Evolutionary conservation across 2,329 filamentous ascomycete species (phyloP), one percentile per base, ranked within the genome.

Genomic region (Botrytis medusae): DNA sequence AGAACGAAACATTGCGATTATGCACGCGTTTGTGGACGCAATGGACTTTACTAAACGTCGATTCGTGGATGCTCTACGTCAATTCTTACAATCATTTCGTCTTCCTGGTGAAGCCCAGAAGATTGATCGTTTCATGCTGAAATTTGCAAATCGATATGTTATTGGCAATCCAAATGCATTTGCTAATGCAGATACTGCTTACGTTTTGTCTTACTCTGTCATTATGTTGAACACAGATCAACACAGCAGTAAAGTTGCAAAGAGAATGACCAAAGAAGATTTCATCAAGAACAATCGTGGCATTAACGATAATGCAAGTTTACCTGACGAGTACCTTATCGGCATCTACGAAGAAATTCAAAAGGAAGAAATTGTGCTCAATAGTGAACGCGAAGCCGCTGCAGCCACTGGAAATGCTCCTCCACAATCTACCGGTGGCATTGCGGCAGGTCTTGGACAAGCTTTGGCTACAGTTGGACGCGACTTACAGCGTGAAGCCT

Each of bases 271-370:
- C 40, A 94, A 94, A 77, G 93, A 97, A 75, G 97, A 99, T 77
- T 99, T 99, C 81, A 97, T 99, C 85, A 98, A 97, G 85, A 99
- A 99, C 84, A 99, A 99, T 82, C 87, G 96, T 42, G 96, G 96
- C 73, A 99, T 99, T 85, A 98, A 99, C 83, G 96, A 99, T 83
- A 95, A 93, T 77, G 92, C 94, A 44, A 93, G 98, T 84, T 84
- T 99, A 74, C 96, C 97, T 0, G 91, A 97, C 68, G 96, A 99
- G 54, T 99, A 99, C 80, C 89, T 99, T 2, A 87, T 89, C 42
- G 89, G 87, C 9, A 98, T 99, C 71, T 99, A 91, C 78, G 95
- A 99, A 8, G 96, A 99, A 81, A 99, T 99, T 79, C 89, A 87
- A 1, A 87, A 86, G 73, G 95, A 98, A 75, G 96, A 99, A 82